Evolutionary conservation across 768 basidiomycete genomes (phyloP), one percentile per base, ranked within the genome.

Genomic region (Leccinum barrowsii): DNA sequence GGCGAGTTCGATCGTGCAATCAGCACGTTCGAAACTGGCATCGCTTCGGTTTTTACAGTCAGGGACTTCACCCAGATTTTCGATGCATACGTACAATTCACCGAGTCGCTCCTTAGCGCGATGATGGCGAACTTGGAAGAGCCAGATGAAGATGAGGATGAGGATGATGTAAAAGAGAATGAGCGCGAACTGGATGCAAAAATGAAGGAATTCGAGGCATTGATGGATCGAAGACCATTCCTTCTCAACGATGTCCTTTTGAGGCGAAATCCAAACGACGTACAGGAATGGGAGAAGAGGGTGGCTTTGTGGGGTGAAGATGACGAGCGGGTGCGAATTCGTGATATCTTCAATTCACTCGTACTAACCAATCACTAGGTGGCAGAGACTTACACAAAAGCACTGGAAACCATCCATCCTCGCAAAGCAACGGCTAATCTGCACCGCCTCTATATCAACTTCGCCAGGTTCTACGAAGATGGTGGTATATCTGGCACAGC

Each of bases 241-340:
- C 78, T 99, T 61, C 86, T 97, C 49, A 99, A 99, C 66, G 95
- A 98, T 66, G 97, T 98, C 12, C 76, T 98, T 15, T 73, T 98
- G 35, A 78, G 97, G 60, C 79, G 97, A 66, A 99, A 99, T 78
- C 92, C 93, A 5, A 92, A 98, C 65, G 97, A 99, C 66, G 97
- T 98, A 2, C 94, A 97, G 64, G 97, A 99, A 71, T 99, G 97
- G 97, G 97, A 98, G 77, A 99, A 99, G 75, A 80, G 96, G 35
- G 84, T 98, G 19, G 95, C 94, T 2, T 74, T 98, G 26, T 96
- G 86, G 83, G 97, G 90, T 3, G 88, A 94, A 55, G 85, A 97
- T 63, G 95, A 99, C 67, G 92, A 90, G 64, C 96, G 94, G 80
- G 94, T 92, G 61, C 15, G 73, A 26, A 53, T 19, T 12, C 1